Conservation (phyloP, 2,329 filamentous ascomycete species). For the Fusarium odoratissimum region DNA sequence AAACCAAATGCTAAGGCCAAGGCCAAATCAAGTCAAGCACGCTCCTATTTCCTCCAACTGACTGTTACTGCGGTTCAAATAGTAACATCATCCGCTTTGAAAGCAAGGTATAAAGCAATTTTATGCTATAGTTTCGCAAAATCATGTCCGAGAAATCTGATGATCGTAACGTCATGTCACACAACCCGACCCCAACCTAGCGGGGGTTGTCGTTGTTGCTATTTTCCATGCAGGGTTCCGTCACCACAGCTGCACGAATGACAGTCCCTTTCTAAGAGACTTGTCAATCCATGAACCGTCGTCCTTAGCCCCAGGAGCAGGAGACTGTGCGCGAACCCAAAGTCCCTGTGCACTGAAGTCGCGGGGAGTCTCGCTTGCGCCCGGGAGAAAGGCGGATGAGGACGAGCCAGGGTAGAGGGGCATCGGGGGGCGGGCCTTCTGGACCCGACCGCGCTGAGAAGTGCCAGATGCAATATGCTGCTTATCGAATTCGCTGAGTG, state of each 20-base stretch:
- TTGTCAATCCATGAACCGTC: conserved; percentile 42
- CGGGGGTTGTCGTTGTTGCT: conserved; percentile 6
- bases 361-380: conserved; percentile 41
- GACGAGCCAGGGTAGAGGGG: conserved; percentile 37
- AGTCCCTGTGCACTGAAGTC: conserved; percentile 44
- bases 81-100: conserved; percentile 18
- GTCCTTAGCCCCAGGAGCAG: conserved; percentile 27
- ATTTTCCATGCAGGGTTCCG: conserved; percentile 15
- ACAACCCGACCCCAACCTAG: conserved; percentile 6
- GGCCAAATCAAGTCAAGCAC: not conserved
- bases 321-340: conserved; percentile 34
- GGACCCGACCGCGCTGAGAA: conserved; percentile 36
- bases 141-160: conserved; percentile 26
- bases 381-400: conserved; percentile 40
- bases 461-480: conserved; percentile 37
- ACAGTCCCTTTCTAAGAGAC: conserved; percentile 39
- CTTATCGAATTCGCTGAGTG: conserved; percentile 33
- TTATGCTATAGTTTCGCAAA: conserved; percentile 7
- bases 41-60: conserved; percentile 9
- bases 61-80: not conserved
- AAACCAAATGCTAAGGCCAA: conserved; percentile 4
- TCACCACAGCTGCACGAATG: conserved; percentile 40
- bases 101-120: conserved; percentile 5
- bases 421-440: conserved; percentile 36
- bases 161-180: conserved; percentile 33